A percentile compares a stretch with the other conserved stretches of the same genome.
Evolutionary conservation across 164 flowering plant genomes (phyloP).

Genomic region (Magnolia kwangsiensis): DNA sequence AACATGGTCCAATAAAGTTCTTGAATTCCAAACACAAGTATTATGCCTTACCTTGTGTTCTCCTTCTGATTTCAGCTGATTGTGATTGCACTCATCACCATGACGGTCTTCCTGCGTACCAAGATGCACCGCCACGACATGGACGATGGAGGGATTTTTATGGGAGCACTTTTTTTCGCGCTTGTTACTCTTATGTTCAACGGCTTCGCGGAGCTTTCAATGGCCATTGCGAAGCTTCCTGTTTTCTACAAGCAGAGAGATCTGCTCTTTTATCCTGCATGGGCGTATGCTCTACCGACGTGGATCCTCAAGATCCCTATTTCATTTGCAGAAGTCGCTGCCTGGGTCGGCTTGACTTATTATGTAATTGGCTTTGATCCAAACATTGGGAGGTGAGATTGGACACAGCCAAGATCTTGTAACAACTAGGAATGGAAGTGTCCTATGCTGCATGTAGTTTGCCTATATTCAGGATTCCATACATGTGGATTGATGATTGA

Average conservation of each 20-base stretch:
- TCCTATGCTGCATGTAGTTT: neutral
- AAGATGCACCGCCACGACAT: constrained; percentile 22
- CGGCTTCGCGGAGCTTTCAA: constrained; percentile 42
- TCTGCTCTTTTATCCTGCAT: constrained; percentile 47
- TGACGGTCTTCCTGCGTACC: constrained; percentile 41
- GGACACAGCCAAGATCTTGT: neutral
- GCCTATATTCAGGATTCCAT: neutral
- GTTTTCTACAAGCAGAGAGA: constrained; percentile 64
- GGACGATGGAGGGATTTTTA: constrained; percentile 33
- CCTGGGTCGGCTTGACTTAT: constrained; percentile 43
- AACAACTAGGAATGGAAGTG: neutral
- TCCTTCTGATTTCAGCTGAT: constrained; percentile 30
- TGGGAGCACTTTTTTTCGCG: constrained; percentile 42
- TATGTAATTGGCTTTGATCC: constrained; percentile 54
- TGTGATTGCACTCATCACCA: constrained; percentile 25
- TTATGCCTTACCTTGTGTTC: neutral
- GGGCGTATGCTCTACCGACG: constrained; percentile 50
- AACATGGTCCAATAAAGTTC: too few species aligned
- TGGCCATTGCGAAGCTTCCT: constrained; percentile 44
- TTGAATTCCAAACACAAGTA: neutral
- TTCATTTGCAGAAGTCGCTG: constrained; percentile 34
- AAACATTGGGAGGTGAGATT: constrained; percentile 27
- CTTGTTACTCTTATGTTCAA: constrained; percentile 29
- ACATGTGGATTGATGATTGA: neutral
- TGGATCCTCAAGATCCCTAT: constrained; percentile 56